phyloP scores from a whole-genome alignment of 805 yeast species.

The Metschnikowia bowlesiae region DNA sequence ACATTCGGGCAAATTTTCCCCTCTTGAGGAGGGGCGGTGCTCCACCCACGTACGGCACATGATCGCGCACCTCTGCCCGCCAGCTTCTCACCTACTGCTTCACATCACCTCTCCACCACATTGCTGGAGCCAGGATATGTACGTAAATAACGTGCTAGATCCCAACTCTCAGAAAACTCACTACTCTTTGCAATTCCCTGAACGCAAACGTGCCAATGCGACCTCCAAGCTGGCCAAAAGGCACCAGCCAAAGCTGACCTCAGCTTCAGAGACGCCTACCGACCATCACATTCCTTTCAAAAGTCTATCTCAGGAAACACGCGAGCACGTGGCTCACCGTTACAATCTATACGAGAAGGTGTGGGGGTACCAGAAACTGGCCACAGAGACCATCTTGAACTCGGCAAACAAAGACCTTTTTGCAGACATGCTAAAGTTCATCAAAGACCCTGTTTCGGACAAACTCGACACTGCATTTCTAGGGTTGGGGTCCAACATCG shows the following conservation, averaged over 20 bases:
- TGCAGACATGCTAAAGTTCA: constrained; percentile 22
- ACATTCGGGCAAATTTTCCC: too few species aligned
- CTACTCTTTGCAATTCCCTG: constrained; percentile 22
- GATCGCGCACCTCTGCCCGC: neutral
- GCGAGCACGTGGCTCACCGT: constrained; percentile 19
- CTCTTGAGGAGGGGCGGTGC: too few species aligned
- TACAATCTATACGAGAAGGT: constrained; percentile 21
- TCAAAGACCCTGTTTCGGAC: constrained; percentile 12
- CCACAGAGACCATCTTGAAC: constrained; percentile 27
- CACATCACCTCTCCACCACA: neutral
- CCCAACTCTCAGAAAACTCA: constrained; percentile 29
- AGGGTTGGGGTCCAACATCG: constrained; percentile 36
- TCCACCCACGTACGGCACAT: neutral
- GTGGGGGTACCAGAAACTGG: constrained; percentile 27
- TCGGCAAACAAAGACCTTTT: constrained; percentile 31
- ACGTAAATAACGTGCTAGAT: constrained; percentile 9
- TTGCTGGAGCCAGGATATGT: neutral
- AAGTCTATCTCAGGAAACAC: constrained; percentile 22
- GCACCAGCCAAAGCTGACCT: neutral
- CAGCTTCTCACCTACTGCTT: neutral
- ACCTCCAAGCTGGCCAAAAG: neutral
- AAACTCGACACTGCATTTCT: constrained; percentile 32
- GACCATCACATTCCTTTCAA: constrained; percentile 18
- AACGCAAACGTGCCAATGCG: constrained; percentile 1
- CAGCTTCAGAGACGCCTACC: neutral